Percentiles rank a stretch among this genome's conserved stretches.
Conservation (phyloP, 495 filamentous ascomycete species). For the Stereocaulon alpinum region DNA sequence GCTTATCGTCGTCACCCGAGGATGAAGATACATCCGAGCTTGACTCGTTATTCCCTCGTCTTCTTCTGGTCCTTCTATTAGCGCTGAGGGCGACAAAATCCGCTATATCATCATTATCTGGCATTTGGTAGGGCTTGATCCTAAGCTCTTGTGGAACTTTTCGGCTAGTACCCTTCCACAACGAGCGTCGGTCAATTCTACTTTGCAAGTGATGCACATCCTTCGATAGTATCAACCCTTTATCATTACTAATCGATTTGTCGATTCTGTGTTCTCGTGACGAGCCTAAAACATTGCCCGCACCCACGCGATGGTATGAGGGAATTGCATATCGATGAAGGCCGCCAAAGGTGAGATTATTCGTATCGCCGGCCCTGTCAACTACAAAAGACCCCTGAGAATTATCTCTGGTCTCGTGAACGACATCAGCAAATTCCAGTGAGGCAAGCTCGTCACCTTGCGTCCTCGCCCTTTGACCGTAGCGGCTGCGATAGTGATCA, state of each 20-base stretch:
- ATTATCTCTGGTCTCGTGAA: constrained; percentile 3
- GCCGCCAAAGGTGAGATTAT: constrained; percentile 51
- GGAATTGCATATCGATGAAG: constrained; percentile 52
- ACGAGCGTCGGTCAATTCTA: constrained; percentile 27
- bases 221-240: constrained; percentile 35
- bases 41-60: constrained; percentile 6
- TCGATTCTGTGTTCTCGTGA: constrained; percentile 41
- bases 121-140: constrained; percentile 25
- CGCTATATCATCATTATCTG: constrained; percentile 24
- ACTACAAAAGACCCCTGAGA: constrained; percentile 29
- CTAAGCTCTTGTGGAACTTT: constrained; percentile 28
- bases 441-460: background rate
- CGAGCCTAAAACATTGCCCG: constrained; percentile 49
- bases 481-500: constrained; percentile 19
- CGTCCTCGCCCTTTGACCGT: background rate
- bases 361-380: constrained; percentile 51
- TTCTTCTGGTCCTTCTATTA: constrained; percentile 24
- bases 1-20: constrained; percentile 40
- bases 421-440: constrained; percentile 16
- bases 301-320: constrained; percentile 46
- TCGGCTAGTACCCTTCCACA: constrained; percentile 28
- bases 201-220: constrained; percentile 22
- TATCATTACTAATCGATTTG: constrained; percentile 36
- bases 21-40: constrained; percentile 18
- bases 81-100: constrained; percentile 39